Evolutionary conservation across 2,329 filamentous ascomycete species (phyloP), one percentile per base, ranked within the genome.

Genomic region (Penicillium freii): DNA sequence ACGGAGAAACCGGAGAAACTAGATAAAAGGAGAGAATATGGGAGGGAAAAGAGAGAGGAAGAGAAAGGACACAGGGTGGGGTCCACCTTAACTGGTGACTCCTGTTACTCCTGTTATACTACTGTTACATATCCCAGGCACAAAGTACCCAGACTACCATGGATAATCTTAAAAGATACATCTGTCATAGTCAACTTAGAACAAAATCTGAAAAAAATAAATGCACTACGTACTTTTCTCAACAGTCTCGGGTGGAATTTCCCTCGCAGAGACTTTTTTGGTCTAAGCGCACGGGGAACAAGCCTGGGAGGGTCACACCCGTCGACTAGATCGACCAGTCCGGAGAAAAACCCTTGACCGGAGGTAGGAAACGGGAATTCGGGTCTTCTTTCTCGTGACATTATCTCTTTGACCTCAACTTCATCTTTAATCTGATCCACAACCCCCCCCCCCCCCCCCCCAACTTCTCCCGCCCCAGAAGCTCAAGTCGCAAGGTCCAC

Each of bases 221-320:
- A 42, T 8, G 31, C 7, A 38, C 0, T 31, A 31, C 10, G 29
- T 13, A 13, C n/a, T 31, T 42, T 51, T 31, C 49, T 44, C 38
- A 51, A 45, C 27, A 31, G 15, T 51, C 27, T 52, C 50, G 50
- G 50, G 50, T 46, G 50, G 9, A 45, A 56, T 51, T 56, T 56
- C 53, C 53, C 40, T 55, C 5, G 23, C 46, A 48, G 44, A 40
- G 43, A 40, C 23, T 47, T 47, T 47, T 48, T 39, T 25, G 34
- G 42, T 19, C 52, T 49, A 54, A 49, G 52, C 36, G 42, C 39
- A 27, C 33, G 23, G 31, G 17, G 38, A 27, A 42, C 33, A 31
- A 23, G 11, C 10, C 21, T n/a, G n/a, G 40, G 34, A 38, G 10
- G 27, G 40, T 51, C 31, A 52, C 44, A 51, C 50, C 45, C 33